A percentile compares a stretch with the other conserved stretches of the same genome.
These are phyloP conservation scores for Aspergillus wentii DNA, from an alignment of 495 filamentous ascomycete species.

Conservation along the genomic window DNA sequence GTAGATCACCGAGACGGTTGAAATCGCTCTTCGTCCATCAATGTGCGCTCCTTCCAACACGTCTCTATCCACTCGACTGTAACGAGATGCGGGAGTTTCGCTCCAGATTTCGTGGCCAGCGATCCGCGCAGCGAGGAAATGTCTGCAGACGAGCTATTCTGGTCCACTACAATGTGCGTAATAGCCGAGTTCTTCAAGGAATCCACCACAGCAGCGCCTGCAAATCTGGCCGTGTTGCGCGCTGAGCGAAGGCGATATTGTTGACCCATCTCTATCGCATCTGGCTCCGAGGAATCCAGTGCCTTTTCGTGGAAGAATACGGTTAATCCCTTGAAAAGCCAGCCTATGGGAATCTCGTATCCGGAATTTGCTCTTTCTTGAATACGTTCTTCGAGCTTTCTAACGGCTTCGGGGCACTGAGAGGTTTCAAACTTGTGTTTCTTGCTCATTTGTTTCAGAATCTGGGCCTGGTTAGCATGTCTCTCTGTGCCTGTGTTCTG, in stretches of 20 bases:
- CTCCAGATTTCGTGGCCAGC: conserved; percentile 18
- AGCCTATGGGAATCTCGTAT: conserved; percentile 44
- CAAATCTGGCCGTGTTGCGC: conserved; percentile 56
- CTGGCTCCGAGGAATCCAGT: conserved; percentile 1
- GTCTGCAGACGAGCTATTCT: conserved; percentile 14
- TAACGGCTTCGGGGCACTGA: conserved; percentile 30
- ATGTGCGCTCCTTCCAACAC: conserved; percentile 72
- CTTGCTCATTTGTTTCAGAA: conserved; percentile 43
- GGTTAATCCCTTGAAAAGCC: conserved; percentile 61
- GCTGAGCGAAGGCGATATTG: conserved; percentile 19
- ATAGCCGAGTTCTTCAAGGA: conserved; percentile 15
- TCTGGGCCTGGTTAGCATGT: conserved; percentile 12
- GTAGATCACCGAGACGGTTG: too few relatives aligned
- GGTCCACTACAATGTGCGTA: conserved; percentile 32
- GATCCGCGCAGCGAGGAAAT: conserved; percentile 23
- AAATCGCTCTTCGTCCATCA: conserved; percentile 81
- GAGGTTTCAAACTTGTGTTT: conserved; percentile 19
- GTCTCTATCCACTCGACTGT: conserved; percentile 68
- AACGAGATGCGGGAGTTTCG: conserved; percentile 66
- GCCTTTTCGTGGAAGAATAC: conserved; percentile 46
- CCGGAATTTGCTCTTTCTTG: conserved; percentile 38
- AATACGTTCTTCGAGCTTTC: conserved; percentile 53
- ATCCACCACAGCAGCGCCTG: conserved; percentile 41
- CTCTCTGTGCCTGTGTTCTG: conserved; percentile 1
- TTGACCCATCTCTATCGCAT: not conserved